Evolutionary conservation across 257 asterid genomes (phyloP).

Genomic region (Penstemon barbatus): DNA sequence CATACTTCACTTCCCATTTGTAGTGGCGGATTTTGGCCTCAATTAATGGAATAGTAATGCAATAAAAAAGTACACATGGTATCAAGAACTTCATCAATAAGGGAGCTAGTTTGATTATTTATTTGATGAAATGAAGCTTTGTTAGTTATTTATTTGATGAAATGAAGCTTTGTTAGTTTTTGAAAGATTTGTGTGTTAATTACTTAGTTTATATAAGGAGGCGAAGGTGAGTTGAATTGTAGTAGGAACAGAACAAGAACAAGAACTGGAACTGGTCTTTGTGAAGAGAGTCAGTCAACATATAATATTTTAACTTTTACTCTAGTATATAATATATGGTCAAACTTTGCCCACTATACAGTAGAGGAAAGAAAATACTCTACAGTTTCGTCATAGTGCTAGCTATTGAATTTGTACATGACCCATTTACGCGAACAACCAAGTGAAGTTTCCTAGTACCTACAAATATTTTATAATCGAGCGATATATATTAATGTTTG

Average conservation of each 20-base stretch:
- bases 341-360: neutral
- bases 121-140: neutral
- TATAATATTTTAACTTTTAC: too few species aligned
- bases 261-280: neutral
- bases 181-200: neutral
- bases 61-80: slow-evolving; percentile 9
- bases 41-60: slow-evolving; percentile 11
- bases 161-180: neutral
- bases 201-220: too few species aligned
- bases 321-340: neutral
- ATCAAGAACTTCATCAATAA: slow-evolving; percentile 10
- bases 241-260: neutral
- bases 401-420: too few species aligned
- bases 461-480: too few species aligned
- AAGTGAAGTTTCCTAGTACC: too few species aligned
- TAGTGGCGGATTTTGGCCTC: slow-evolving; percentile 57
- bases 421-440: too few species aligned
- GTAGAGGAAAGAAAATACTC: too few species aligned
- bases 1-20: slow-evolving; percentile 86
- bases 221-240: too few species aligned
- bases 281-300: neutral
- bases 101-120: neutral
- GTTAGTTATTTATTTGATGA: neutral
- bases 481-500: too few species aligned
- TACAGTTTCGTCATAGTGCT: too few species aligned